Conservation (phyloP, 2,329 filamentous ascomycete genomes). For the Apiospora phragmitis region DNA sequence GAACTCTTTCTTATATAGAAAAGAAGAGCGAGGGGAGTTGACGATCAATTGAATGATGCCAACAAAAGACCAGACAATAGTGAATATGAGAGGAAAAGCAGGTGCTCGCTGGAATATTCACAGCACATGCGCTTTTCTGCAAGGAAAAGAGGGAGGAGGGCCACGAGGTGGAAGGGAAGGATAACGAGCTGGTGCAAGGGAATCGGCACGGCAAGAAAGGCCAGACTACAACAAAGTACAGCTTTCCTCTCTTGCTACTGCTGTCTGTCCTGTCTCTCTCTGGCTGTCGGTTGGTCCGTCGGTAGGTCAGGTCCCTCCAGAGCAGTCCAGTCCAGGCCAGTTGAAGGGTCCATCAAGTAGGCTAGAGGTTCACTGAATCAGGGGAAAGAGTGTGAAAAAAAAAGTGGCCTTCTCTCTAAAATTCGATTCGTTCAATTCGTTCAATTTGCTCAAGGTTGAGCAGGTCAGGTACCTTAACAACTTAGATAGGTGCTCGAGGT, state of each 20-base stretch:
- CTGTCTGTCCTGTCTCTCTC: not conserved
- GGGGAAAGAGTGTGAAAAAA: not conserved
- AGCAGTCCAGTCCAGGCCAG: not conserved
- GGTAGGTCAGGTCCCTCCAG: not conserved
- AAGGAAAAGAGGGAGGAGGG: slow-evolving; percentile 1
- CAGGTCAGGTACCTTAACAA: not conserved
- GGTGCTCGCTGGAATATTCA: not conserved
- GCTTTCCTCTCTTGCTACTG: not conserved
- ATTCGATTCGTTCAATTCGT: not conserved
- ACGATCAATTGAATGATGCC: slow-evolving; percentile 20
- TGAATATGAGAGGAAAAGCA: slow-evolving; percentile 9
- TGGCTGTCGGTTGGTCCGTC: not conserved
- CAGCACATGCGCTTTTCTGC: not conserved
- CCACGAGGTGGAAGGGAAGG: not conserved
- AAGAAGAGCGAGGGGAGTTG: slow-evolving; percentile 14
- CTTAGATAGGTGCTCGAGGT: not conserved
- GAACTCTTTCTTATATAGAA: not conserved
- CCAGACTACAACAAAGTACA: slow-evolving; percentile 6
- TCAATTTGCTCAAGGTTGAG: not conserved
- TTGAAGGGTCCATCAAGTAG: not conserved
- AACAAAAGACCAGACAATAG: slow-evolving; percentile 11
- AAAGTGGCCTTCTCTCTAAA: slow-evolving; percentile 1
- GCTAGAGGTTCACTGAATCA: not conserved
- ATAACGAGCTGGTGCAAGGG: not conserved
- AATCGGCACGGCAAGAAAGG: not conserved